Evolutionary conservation across 768 basidiomycete genomes (phyloP).

Genomic region (Rhizopogon vinicolor): DNA sequence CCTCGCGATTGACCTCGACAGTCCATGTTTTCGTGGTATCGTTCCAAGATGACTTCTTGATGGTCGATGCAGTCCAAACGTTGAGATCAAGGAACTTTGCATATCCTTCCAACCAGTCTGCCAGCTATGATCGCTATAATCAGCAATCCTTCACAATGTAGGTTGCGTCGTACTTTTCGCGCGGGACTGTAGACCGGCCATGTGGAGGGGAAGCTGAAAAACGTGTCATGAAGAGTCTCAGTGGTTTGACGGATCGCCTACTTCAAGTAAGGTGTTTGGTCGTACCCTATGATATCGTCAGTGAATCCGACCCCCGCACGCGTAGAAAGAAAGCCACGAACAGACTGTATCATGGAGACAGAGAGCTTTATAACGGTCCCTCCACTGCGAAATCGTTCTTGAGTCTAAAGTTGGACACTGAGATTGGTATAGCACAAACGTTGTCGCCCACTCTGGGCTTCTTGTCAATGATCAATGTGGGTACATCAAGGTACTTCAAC

Average conservation of each 20-base stretch:
- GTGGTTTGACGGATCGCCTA: conserved; percentile 17
- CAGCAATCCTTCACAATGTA: background rate
- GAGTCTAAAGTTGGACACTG: background rate
- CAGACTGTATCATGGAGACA: conserved; percentile 51
- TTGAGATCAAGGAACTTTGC: conserved; percentile 55
- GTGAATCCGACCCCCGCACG: background rate
- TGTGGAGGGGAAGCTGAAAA: conserved; percentile 46
- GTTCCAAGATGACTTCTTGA: conserved; percentile 35
- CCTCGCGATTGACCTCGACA: conserved; percentile 33
- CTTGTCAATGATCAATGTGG: conserved; percentile 53
- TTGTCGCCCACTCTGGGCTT: conserved; percentile 48
- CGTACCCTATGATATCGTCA: conserved; percentile 31
- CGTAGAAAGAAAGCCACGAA: conserved; percentile 16
- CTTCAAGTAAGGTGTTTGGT: conserved; percentile 54
- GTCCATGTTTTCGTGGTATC: conserved; percentile 38
- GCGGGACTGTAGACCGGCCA: conserved; percentile 54
- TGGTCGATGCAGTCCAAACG: conserved; percentile 52
- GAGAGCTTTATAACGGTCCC: conserved; percentile 28
- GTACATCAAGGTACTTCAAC: conserved; percentile 55
- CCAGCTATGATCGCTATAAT: conserved; percentile 36
- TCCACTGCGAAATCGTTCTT: conserved; percentile 33
- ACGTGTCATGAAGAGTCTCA: background rate
- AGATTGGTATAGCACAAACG: conserved; percentile 7
- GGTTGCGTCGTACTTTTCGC: conserved; percentile 31
- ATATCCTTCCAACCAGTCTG: conserved; percentile 63